Evolutionary conservation across 768 basidiomycete species (phyloP), one percentile per base, ranked within the genome.

Genomic region (Multifurca ochricompacta): DNA sequence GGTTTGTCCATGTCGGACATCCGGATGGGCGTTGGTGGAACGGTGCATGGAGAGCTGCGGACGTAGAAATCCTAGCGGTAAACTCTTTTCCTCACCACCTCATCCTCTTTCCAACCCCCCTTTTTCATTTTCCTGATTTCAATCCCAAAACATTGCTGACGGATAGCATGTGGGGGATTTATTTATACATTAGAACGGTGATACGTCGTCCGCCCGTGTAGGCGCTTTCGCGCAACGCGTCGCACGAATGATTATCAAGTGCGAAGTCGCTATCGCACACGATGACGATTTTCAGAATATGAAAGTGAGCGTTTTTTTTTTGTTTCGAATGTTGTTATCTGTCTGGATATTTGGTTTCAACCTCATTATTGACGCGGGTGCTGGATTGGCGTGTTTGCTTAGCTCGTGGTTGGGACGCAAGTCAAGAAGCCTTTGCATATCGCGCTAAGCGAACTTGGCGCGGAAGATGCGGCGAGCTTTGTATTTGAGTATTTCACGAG

Each of bases 11-110:
- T 16, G 39, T 56, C 32, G 55, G 55, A 10, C 55, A 23, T 36
- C 39, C 41, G 16, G 51, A 51, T 13, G 55, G 55, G 31, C 50
- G 55, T 19, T 56, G 55, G 55, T 56, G 55, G 55, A 52, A 41
- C 6, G 55, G 55, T 11, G 18, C 39, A 30, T 56, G 55, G 55
- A 44, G 27, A 19, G 44, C 25, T 11, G 32, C 37, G 3, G 55
- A 56, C 16, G 39, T 56, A 16, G 37, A 56, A 34, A 45, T 19
- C 0, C 30, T 56, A 14, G 50, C 55, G 2, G 55, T 56, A 56
- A 9, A 34, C 28, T n/a, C n/a, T n/a, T n/a, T n/a, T n/a, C n/a
- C n/a, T n/a, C n/a, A n/a, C n/a, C n/a, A 13, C 14, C 11, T 27
- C 35, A 1, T 2, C 13, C 18, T 16, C 14, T 31, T 14, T 21